phyloP scores from a whole-genome alignment of 208 protist genomes.

The Wallacemonas rigidus region DNA sequence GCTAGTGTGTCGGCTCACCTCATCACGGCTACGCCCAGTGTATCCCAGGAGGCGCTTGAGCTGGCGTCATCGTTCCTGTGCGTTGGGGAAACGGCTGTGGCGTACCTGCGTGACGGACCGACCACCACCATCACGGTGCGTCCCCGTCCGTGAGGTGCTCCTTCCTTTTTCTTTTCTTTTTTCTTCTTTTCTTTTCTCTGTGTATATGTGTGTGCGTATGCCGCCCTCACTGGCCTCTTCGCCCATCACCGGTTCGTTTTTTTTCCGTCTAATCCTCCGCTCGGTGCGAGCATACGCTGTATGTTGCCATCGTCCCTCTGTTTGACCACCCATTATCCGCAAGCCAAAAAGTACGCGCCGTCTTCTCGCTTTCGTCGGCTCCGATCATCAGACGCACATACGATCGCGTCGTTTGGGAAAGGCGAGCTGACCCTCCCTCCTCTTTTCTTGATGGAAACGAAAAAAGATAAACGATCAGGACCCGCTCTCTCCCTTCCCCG shows the following conservation, averaged over 20 bases:
- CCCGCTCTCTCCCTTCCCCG: too few relatives aligned
- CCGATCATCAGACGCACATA: too few relatives aligned
- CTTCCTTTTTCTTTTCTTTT: neutral
- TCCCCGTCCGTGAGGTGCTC: conserved; percentile 3
- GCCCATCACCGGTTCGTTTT: neutral
- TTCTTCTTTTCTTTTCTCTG: neutral
- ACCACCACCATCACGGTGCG: conserved; percentile 38
- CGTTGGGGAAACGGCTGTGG: conserved; percentile 56
- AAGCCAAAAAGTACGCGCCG: too few relatives aligned
- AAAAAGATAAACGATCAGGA: too few relatives aligned
- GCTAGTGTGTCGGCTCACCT: neutral
- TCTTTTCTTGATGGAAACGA: too few relatives aligned
- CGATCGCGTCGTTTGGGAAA: too few relatives aligned
- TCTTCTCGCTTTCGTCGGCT: too few relatives aligned
- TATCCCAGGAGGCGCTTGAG: conserved; percentile 32
- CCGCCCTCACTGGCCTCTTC: too few relatives aligned
- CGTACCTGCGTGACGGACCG: conserved; percentile 51
- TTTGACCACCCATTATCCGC: too few relatives aligned
- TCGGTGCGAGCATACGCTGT: too few relatives aligned
- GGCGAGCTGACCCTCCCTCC: too few relatives aligned
- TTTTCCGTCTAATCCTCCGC: neutral
- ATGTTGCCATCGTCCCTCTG: too few relatives aligned
- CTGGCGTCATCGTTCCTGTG: conserved; percentile 52
- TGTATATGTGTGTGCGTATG: neutral
- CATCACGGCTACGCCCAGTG: conserved; percentile 39